Percentiles rank a stretch among this genome's conserved stretches.
These are phyloP conservation scores for Globisporangium yorkense DNA, from an alignment of 352 stramenopile genomes.

Conservation along the genomic window DNA sequence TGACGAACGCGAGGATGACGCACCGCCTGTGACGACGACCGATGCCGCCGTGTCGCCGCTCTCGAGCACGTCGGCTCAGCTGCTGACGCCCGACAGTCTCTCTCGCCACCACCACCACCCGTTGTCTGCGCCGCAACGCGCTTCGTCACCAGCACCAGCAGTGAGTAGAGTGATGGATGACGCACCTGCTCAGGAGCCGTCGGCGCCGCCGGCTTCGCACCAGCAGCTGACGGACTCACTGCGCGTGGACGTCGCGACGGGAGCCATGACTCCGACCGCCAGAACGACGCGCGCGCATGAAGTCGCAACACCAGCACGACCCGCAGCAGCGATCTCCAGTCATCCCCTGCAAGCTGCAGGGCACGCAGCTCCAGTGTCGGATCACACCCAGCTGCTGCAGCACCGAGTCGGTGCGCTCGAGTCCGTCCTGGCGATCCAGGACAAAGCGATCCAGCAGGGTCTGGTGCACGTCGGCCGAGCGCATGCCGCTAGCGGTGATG, in stretches of 20 bases:
- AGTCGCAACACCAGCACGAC: not conserved
- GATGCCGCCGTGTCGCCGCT: slow-evolving; percentile 10
- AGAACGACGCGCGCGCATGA: not conserved
- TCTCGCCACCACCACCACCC: not conserved
- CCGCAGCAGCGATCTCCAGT: not conserved
- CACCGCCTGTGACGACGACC: not conserved
- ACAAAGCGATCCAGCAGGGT: slow-evolving; percentile 33
- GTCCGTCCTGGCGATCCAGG: slow-evolving; percentile 51
- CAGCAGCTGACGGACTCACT: not conserved
- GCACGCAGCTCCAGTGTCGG: not conserved
- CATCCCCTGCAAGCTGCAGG: slow-evolving; percentile 2
- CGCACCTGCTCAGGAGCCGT: not conserved
- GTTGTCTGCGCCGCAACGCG: not conserved
- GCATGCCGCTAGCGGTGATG: slow-evolving; percentile 3
- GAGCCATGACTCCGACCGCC: slow-evolving; percentile 2
- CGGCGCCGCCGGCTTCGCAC: too few species aligned
- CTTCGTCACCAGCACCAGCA: not conserved
- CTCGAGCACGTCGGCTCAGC: not conserved
- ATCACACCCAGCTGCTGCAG: slow-evolving; percentile 19
- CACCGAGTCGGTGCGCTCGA: slow-evolving; percentile 49
- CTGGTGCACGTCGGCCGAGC: slow-evolving; percentile 23
- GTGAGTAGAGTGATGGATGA: not conserved
- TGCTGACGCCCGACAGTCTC: slow-evolving; percentile 10
- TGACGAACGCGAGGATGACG: not conserved
- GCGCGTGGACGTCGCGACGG: slow-evolving; percentile 6